Evolutionary conservation across 129 eudicot genomes (phyloP).

Genomic region (Pulicaria dysenterica): DNA sequence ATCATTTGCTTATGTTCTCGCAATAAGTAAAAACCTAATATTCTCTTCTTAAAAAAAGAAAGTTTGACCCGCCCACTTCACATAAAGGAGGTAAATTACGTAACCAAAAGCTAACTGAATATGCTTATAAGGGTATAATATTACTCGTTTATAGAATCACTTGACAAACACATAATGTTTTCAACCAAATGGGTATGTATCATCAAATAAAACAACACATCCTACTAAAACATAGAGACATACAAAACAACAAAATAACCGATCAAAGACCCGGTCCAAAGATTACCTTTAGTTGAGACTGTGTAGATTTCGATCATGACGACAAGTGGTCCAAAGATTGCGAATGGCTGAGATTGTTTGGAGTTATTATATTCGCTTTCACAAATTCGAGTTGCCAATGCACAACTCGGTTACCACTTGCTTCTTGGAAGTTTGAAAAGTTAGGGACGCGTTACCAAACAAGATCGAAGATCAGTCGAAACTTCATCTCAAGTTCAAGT

Average conservation of each 20-base stretch:
- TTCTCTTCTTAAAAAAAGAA: neutral
- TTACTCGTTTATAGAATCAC: too few relatives aligned
- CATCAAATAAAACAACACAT: neutral
- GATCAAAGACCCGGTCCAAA: slow-evolving; percentile 8
- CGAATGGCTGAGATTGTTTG: slow-evolving; percentile 13
- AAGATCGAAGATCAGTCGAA: neutral
- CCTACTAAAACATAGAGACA: neutral
- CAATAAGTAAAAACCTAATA: neutral
- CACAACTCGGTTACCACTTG: neutral
- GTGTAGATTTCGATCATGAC: neutral
- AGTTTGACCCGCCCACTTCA: too few relatives aligned
- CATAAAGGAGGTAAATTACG: too few relatives aligned
- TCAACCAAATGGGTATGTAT: neutral
- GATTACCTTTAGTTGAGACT: slow-evolving; percentile 11
- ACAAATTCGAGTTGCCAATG: neutral
- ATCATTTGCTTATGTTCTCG: slow-evolving; percentile 13
- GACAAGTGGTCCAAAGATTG: slow-evolving; percentile 23
- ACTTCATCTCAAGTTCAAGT: neutral
- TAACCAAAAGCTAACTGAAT: too few relatives aligned
- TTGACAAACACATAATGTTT: too few relatives aligned
- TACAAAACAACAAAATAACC: slow-evolving; percentile 21
- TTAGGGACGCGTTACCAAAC: neutral
- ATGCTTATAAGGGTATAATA: too few relatives aligned
- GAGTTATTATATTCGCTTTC: slow-evolving; percentile 10
- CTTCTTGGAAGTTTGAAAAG: neutral